Conservation (phyloP, 768 basidiomycete species). For the Collybiopsis luxurians region DNA sequence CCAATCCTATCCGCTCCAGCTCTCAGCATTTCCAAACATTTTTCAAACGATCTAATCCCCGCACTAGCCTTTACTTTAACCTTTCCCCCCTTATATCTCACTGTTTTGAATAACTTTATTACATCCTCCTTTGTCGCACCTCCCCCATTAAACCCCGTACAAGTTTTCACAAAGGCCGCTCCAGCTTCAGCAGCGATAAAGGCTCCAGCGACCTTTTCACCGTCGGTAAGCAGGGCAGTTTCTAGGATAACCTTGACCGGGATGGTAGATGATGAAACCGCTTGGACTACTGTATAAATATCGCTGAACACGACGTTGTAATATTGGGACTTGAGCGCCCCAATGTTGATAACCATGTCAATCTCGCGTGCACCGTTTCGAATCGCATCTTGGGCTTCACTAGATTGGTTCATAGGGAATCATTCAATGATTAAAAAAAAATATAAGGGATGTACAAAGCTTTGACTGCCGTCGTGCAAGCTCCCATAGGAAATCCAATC, state of each 20-base stretch:
- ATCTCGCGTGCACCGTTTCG: conserved; percentile 47
- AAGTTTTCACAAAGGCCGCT: conserved; percentile 53
- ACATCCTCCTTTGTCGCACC: conserved; percentile 46
- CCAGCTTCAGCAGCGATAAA: conserved; percentile 48
- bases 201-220: conserved; percentile 44
- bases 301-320: conserved; percentile 37
- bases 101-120: conserved; percentile 37
- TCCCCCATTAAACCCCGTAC: conserved; percentile 48
- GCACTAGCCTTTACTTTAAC: conserved; percentile 53
- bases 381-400: conserved; percentile 46
- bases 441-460: conserved; percentile 34
- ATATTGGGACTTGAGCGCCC: conserved; percentile 37
- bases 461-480: conserved; percentile 39
- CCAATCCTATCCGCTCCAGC: conserved; percentile 54
- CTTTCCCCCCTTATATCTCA: conserved; percentile 29
- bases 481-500: conserved; percentile 51
- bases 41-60: conserved; percentile 45
- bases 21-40: conserved; percentile 43
- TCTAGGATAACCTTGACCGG: conserved; percentile 54
- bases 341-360: conserved; percentile 51
- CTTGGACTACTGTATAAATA: conserved; percentile 35
- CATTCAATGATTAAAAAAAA: not conserved
- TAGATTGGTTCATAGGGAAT: conserved; percentile 18
- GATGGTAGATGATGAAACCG: conserved; percentile 17
- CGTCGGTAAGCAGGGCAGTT: conserved; percentile 42